Conservation (phyloP, 331 rosid genomes). For the Pyracantha coccinea region DNA sequence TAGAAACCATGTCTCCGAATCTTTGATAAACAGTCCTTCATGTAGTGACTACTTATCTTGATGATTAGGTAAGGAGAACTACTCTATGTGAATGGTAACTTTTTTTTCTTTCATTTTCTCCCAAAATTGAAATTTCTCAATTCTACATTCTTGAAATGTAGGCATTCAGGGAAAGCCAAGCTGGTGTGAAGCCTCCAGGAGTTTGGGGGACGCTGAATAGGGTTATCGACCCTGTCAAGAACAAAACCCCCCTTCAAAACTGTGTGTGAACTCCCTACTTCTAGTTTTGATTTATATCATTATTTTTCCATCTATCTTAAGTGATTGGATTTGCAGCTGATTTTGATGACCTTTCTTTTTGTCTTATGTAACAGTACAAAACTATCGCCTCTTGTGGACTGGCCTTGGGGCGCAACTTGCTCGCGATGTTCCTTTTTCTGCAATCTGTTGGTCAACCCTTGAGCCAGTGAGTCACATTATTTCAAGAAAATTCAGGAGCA, state of each 20-base stretch:
- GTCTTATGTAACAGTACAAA: constrained; percentile 39
- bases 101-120: background rate
- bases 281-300: constrained; percentile 14
- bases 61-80: background rate
- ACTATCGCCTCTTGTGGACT: constrained; percentile 77
- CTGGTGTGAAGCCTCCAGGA: constrained; percentile 62
- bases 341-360: background rate
- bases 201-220: constrained; percentile 75
- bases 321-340: background rate
- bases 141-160: constrained; percentile 10
- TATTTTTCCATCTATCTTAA: background rate
- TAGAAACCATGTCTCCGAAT: background rate
- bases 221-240: constrained; percentile 43
- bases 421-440: constrained; percentile 96
- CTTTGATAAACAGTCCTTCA: background rate
- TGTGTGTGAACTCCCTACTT: constrained; percentile 27
- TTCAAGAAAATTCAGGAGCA: background rate
- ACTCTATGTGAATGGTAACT: background rate
- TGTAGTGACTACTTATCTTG: background rate
- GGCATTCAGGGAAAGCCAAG: constrained; percentile 61
- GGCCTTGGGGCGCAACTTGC: constrained; percentile 95
- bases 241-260: constrained; percentile 38
- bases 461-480: constrained; percentile 66
- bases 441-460: constrained; percentile 93
- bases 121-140: background rate